A percentile compares a stretch with the other conserved stretches of the same genome.
Conservation (phyloP, 2,329 filamentous ascomycete species). For the Fusarium tuaranense region DNA sequence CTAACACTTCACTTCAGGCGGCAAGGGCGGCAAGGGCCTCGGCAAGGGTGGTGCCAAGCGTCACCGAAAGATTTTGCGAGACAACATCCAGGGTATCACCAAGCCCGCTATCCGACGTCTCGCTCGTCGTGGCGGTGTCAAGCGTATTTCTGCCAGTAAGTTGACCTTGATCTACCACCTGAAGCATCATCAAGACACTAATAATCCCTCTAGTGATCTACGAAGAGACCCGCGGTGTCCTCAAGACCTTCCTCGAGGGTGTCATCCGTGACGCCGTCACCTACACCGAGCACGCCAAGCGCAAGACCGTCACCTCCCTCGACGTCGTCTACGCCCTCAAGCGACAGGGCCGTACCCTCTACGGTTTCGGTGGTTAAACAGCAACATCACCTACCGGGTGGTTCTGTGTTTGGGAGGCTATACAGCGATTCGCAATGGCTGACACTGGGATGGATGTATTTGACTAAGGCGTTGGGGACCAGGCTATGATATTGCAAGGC, state of each 20-base stretch:
- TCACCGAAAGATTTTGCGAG: constrained; percentile 98
- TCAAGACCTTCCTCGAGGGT: constrained; percentile 82
- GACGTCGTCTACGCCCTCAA: constrained; percentile 77
- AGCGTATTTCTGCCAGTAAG: constrained; percentile 98
- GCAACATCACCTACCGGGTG: constrained; percentile 8
- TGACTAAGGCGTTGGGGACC: constrained; percentile 48
- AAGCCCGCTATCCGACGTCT: constrained; percentile 99
- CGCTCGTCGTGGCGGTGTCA: constrained; percentile 98
- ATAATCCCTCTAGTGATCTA: constrained; percentile 69
- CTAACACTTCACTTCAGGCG: constrained; percentile 72
- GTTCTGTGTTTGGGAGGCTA: constrained; percentile 29
- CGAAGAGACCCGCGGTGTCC: constrained; percentile 81
- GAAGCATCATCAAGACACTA: constrained; percentile 6
- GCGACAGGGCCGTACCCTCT: constrained; percentile 81
- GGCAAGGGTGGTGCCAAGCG: constrained; percentile 99
- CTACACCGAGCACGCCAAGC: constrained; percentile 85
- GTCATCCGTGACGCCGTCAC: constrained; percentile 83
- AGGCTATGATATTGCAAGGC: constrained; percentile 49
- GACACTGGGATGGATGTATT: constrained; percentile 40
- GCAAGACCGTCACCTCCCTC: constrained; percentile 80
- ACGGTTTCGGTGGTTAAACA: constrained; percentile 88
- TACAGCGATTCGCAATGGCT: constrained; percentile 27
- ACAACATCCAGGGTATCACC: constrained; percentile 99
- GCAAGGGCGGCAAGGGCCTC: constrained; percentile 97
- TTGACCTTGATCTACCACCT: constrained; percentile 40